Conservation (phyloP, 2,329 filamentous ascomycete species). For the Colletotrichum cordylinicola region DNA sequence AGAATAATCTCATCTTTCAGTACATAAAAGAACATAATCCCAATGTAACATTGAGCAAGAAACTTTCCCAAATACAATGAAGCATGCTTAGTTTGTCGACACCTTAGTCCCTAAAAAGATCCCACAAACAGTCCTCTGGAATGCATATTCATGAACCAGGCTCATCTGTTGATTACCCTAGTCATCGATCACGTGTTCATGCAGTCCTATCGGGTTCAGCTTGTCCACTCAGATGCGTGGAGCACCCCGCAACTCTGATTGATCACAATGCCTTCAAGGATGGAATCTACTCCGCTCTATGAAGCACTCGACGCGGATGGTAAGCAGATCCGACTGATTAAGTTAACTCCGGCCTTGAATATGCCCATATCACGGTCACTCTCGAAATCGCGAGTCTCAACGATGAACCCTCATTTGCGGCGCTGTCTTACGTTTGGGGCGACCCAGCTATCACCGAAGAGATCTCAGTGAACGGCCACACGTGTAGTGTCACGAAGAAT, state of each 20-base stretch:
- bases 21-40: fast-evolving
- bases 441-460: not conserved
- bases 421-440: not conserved
- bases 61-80: not conserved
- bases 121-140: not conserved
- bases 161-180: not conserved
- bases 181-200: not conserved
- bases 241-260: not conserved
- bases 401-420: not conserved
- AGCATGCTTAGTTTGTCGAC: not conserved
- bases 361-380: not conserved
- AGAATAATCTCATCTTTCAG: fast-evolving
- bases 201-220: not conserved
- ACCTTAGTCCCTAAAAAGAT: not conserved
- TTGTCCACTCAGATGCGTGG: not conserved
- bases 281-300: not conserved
- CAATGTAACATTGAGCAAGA: not conserved
- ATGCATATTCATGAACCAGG: not conserved
- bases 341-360: not conserved
- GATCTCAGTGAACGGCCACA: not conserved
- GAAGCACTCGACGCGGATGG: not conserved
- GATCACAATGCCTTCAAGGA: not conserved
- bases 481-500: not conserved
- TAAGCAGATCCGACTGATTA: not conserved
- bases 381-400: not conserved